These are phyloP conservation scores for Brassica juncea DNA, from an alignment of 345 rosid species.

Conservation along the genomic window DNA sequence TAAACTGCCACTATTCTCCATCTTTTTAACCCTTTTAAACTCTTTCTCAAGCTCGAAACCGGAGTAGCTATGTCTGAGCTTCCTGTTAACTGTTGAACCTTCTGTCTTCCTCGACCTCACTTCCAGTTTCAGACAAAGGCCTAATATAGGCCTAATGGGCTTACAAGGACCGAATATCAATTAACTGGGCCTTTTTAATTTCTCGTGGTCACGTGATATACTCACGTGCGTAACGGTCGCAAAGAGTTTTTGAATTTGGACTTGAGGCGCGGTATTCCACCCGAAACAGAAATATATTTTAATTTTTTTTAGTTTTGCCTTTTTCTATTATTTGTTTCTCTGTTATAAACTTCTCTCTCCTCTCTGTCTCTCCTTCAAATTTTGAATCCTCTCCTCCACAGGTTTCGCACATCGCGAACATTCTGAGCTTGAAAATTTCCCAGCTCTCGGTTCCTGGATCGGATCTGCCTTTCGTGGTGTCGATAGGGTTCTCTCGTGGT, in stretches of 20 bases:
- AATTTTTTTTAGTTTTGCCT: conserved; percentile 10
- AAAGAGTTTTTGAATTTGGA: conserved; percentile 44
- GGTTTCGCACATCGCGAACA: conserved; percentile 18
- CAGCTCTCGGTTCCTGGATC: conserved; percentile 10
- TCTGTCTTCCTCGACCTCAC: conserved; percentile 11
- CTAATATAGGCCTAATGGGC: conserved; percentile 5
- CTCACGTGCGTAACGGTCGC: conserved; percentile 44
- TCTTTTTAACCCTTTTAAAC: conserved; percentile 1
- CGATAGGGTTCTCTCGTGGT: background rate
- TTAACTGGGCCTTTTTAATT: background rate
- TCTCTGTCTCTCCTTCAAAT: conserved; percentile 17
- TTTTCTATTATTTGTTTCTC: conserved; percentile 11
- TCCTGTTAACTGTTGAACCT: background rate
- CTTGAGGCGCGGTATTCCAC: background rate
- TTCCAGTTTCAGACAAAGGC: background rate
- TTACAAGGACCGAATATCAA: background rate
- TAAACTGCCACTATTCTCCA: conserved; percentile 47
- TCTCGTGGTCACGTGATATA: background rate
- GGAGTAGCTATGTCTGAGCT: conserved; percentile 26
- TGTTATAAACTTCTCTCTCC: conserved; percentile 18
- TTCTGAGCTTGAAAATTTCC: conserved; percentile 8
- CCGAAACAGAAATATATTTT: conserved; percentile 20
- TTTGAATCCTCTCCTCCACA: conserved; percentile 30
- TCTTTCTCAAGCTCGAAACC: conserved; percentile 9
- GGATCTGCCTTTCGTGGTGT: conserved; percentile 14